Percentiles rank a stretch among this genome's conserved stretches.
Evolutionary conservation across 495 filamentous ascomycete species (phyloP).

Genomic region (Annulohypoxylon moriforme): DNA sequence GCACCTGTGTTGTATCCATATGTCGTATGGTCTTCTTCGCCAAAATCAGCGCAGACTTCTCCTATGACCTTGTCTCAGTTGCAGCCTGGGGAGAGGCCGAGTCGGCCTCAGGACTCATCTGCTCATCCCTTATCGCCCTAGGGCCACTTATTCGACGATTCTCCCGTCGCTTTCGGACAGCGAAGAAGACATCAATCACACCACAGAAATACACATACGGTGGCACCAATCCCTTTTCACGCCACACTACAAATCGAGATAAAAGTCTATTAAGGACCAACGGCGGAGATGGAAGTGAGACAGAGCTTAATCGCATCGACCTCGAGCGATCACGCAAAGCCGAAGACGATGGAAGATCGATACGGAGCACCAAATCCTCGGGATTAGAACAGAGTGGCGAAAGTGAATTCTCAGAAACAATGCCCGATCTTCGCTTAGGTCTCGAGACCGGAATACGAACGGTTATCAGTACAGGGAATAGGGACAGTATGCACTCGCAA

Average conservation of each 20-base stretch:
- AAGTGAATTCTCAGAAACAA: slow-evolving; percentile 19
- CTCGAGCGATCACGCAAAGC: slow-evolving; percentile 16
- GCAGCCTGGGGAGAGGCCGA: slow-evolving; percentile 41
- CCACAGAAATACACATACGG: slow-evolving; percentile 22
- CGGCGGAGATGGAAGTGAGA: slow-evolving; percentile 37
- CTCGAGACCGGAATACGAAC: slow-evolving; percentile 42
- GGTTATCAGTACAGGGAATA: slow-evolving; percentile 39
- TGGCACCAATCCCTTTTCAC: slow-evolving; percentile 33
- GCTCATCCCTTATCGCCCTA: slow-evolving; percentile 37
- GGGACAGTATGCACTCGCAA: slow-evolving; percentile 34
- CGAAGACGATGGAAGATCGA: slow-evolving; percentile 33
- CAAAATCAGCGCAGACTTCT: slow-evolving; percentile 18
- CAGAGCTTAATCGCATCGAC: slow-evolving; percentile 38
- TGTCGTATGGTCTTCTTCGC: slow-evolving; percentile 42
- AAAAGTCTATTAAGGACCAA: slow-evolving; percentile 32
- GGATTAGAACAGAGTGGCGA: slow-evolving; percentile 1
- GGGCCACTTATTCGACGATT: slow-evolving; percentile 33
- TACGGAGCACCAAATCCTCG: slow-evolving; percentile 38
- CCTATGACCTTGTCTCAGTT: slow-evolving; percentile 37
- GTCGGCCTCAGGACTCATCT: slow-evolving; percentile 36
- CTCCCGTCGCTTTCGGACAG: slow-evolving; percentile 15
- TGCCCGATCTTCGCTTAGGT: slow-evolving; percentile 33
- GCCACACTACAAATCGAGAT: slow-evolving; percentile 23
- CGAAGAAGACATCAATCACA: slow-evolving; percentile 1
- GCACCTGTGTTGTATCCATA: slow-evolving; percentile 43